A percentile compares a stretch with the other conserved stretches of the same genome.
Conservation (phyloP, 2,329 filamentous ascomycete genomes). For the Zasmidium citrigriseum region DNA sequence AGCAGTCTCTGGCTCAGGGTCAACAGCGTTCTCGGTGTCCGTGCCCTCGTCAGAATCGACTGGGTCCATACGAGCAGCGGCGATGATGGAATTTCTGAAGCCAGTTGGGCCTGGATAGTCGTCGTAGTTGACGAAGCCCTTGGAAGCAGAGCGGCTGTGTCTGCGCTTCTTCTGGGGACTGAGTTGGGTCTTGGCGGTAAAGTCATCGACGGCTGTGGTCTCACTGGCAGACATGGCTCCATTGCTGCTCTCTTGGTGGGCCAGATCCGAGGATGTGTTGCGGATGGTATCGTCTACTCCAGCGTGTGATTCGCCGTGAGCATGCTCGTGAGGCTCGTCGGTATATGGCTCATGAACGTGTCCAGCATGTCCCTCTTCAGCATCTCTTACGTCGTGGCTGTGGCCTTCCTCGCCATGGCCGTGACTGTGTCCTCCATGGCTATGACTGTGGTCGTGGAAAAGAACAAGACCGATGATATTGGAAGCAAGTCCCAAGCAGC, state of each 20-base stretch:
- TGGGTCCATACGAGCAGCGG: slow-evolving; percentile 65
- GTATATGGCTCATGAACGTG: slow-evolving; percentile 52
- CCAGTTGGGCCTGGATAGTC: slow-evolving; percentile 82
- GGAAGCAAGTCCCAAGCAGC: slow-evolving; percentile 79
- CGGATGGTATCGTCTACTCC: neutral
- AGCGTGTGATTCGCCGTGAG: slow-evolving; percentile 5
- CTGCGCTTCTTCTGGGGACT: slow-evolving; percentile 54
- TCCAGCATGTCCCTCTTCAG: slow-evolving; percentile 57
- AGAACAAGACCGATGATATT: slow-evolving; percentile 88
- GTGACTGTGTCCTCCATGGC: slow-evolving; percentile 44
- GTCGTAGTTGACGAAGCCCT: slow-evolving; percentile 57
- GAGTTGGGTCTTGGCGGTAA: slow-evolving; percentile 14
- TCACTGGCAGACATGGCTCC: too few relatives aligned
- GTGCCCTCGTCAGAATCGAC: slow-evolving; percentile 57
- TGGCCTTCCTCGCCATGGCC: slow-evolving; percentile 13
- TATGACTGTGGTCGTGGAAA: slow-evolving; percentile 78
- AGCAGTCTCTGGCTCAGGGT: slow-evolving; percentile 48
- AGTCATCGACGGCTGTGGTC: slow-evolving; percentile 30
- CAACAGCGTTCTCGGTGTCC: slow-evolving; percentile 38
- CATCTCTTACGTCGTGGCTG: slow-evolving; percentile 43
- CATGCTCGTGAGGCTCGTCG: slow-evolving; percentile 42
- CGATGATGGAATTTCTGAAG: slow-evolving; percentile 90
- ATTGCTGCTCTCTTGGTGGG: slow-evolving; percentile 55
- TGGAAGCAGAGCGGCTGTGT: slow-evolving; percentile 62
- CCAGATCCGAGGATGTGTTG: slow-evolving; percentile 37